These are phyloP conservation scores for Fusarium luffae DNA, from an alignment of 2,329 filamentous ascomycete genomes.

Conservation along the genomic window DNA sequence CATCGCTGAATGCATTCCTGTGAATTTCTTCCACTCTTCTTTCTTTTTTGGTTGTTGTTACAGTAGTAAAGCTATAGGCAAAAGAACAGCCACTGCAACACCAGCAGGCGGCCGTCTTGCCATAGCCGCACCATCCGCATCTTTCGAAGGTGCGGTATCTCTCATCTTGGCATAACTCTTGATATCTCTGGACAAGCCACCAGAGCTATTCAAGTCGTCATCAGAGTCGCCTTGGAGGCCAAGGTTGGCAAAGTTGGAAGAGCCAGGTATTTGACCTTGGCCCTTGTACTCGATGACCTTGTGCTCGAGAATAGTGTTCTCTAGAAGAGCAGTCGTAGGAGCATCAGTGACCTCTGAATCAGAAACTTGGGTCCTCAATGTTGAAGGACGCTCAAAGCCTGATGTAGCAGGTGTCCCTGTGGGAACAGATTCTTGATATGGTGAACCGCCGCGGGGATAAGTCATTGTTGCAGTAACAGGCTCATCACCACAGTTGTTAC, in stretches of 20 bases:
- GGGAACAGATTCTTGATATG: slow-evolving; percentile 32
- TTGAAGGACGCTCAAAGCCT: slow-evolving; percentile 24
- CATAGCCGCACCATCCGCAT: slow-evolving; percentile 11
- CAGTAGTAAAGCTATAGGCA: slow-evolving; percentile 32
- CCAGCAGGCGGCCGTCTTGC: slow-evolving; percentile 9
- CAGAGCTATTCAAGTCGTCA: not conserved
- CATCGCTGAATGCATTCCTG: slow-evolving; percentile 23
- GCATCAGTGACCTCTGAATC: slow-evolving; percentile 14
- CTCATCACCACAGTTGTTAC: slow-evolving; percentile 37
- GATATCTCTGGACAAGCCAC: not conserved
- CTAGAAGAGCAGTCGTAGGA: slow-evolving; percentile 16
- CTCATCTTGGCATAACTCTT: slow-evolving; percentile 24
- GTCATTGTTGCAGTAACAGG: slow-evolving; percentile 42
- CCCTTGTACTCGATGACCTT: slow-evolving; percentile 22
- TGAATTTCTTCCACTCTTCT: not conserved
- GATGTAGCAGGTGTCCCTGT: slow-evolving; percentile 11
- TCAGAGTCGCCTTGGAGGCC: slow-evolving; percentile 3
- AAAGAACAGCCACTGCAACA: slow-evolving; percentile 16
- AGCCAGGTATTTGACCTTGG: not conserved
- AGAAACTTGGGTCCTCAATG: slow-evolving; percentile 25
- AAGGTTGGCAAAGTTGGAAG: slow-evolving; percentile 20
- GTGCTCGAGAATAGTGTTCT: slow-evolving; percentile 32
- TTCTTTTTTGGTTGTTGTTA: not conserved
- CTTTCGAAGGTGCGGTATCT: slow-evolving; percentile 17
- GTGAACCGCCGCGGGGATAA: slow-evolving; percentile 41